Evolutionary conservation across 2,329 filamentous ascomycete species (phyloP).

Genomic region (Aotearoamyces nothofagi): DNA sequence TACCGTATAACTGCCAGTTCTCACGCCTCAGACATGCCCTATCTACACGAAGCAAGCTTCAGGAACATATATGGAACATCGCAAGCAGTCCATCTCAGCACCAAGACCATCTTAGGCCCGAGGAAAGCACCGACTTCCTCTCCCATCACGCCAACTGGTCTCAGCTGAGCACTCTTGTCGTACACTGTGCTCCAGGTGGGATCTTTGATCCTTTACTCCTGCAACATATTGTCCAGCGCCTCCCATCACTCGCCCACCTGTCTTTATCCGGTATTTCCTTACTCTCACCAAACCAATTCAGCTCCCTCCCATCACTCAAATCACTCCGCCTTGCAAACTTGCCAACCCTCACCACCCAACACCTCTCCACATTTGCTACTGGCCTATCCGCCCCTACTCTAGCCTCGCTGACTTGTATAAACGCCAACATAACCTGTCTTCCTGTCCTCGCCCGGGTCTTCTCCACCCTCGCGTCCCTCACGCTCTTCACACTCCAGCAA

Average conservation of each 20-base stretch:
- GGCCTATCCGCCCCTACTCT: conserved; percentile 29
- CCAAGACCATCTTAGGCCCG: conserved; percentile 14
- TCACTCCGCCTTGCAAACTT: conserved; percentile 40
- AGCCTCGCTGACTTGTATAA: conserved; percentile 35
- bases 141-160: conserved; percentile 38
- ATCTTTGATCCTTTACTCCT: conserved; percentile 31
- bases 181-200: conserved; percentile 43
- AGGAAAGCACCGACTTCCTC: conserved; percentile 29
- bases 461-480: conserved; percentile 33
- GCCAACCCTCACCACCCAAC: conserved; percentile 37
- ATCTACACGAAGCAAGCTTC: conserved; percentile 37
- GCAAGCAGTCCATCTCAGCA: conserved; percentile 19
- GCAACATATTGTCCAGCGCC: conserved; percentile 5
- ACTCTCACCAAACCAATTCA: conserved; percentile 40
- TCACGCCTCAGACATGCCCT: conserved; percentile 42
- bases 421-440: conserved; percentile 40
- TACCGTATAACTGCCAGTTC: conserved; percentile 38
- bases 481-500: conserved; percentile 38
- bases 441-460: conserved; percentile 40
- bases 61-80: conserved; percentile 44
- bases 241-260: conserved; percentile 41
- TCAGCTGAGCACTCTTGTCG: conserved; percentile 36
- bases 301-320: conserved; percentile 37
- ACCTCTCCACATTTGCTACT: conserved; percentile 41
- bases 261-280: conserved; percentile 43